phyloP scores from a whole-genome alignment of 208 protist species.

The Leishmania arabica region DNA sequence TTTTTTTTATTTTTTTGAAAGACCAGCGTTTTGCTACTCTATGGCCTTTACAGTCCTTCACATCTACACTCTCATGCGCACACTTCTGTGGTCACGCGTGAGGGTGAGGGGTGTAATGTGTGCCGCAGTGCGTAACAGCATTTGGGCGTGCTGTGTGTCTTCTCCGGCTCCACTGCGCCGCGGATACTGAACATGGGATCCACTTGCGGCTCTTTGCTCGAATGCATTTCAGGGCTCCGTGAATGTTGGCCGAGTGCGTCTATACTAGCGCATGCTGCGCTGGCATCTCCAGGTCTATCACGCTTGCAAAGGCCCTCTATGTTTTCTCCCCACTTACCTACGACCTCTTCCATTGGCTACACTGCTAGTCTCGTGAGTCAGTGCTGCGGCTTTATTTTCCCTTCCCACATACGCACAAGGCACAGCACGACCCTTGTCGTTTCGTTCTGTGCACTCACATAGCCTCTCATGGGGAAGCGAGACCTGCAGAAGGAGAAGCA shows the following conservation, averaged over 20 bases:
- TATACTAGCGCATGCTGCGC: background rate
- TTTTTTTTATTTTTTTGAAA: background rate
- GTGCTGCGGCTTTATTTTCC: background rate
- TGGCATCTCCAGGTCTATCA: background rate
- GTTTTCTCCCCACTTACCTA: slow-evolving; percentile 6
- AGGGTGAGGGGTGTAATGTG: background rate
- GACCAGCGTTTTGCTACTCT: background rate
- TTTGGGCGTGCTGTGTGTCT: background rate
- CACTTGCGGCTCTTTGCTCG: background rate
- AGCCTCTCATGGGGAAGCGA: slow-evolving; percentile 55
- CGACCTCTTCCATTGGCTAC: slow-evolving; percentile 2
- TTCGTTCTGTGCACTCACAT: background rate
- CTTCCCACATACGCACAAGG: background rate
- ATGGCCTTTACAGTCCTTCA: background rate
- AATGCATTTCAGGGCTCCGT: background rate
- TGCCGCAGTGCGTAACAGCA: background rate
- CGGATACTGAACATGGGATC: background rate
- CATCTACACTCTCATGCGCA: background rate
- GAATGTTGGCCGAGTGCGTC: background rate
- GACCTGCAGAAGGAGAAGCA: slow-evolving; percentile 87
- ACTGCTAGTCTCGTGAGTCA: slow-evolving; percentile 1
- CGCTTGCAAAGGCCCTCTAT: background rate
- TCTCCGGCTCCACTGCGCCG: background rate
- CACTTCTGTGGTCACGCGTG: background rate
- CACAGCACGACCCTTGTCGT: background rate